Conservation (phyloP, 768 basidiomycete genomes). For the Leccinum disarticulatum region DNA sequence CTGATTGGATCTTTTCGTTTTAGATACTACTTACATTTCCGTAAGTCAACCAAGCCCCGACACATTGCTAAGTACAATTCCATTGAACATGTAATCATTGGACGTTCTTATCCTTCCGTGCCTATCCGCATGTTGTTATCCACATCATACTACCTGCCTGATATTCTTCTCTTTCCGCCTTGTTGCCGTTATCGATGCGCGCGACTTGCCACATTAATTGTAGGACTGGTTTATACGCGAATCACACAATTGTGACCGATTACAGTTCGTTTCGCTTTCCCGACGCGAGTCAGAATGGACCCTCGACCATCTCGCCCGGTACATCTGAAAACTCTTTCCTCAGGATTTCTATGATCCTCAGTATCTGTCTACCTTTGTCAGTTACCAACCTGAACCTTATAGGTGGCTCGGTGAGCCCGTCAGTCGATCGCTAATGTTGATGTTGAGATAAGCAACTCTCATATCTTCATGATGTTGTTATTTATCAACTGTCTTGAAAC, state of each 20-base stretch:
- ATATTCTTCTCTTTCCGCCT: neutral
- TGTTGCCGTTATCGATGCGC: neutral
- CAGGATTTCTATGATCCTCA: constrained; percentile 84
- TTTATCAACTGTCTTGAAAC: neutral
- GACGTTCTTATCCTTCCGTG: constrained; percentile 41
- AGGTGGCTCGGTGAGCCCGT: constrained; percentile 94
- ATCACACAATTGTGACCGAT: constrained; percentile 63
- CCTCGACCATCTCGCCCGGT: neutral
- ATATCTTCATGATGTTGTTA: neutral
- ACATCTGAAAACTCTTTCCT: neutral
- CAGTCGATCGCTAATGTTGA: constrained; percentile 14
- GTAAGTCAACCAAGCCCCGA: constrained; percentile 42
- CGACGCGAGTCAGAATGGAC: neutral
- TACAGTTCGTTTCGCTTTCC: neutral
- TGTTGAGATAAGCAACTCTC: neutral
- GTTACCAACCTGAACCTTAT: constrained; percentile 57
- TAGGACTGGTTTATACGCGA: constrained; percentile 85
- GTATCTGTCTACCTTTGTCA: constrained; percentile 59
- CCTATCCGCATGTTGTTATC: neutral
- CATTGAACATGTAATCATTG: constrained; percentile 61
- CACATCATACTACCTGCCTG: neutral
- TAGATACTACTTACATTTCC: constrained; percentile 86
- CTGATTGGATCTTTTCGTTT: constrained; percentile 1
- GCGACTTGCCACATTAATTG: neutral
- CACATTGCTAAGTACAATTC: neutral